phyloP scores from a whole-genome alignment of 2,329 filamentous ascomycete genomes.

The Paraphaeosphaeria sporulosa region DNA sequence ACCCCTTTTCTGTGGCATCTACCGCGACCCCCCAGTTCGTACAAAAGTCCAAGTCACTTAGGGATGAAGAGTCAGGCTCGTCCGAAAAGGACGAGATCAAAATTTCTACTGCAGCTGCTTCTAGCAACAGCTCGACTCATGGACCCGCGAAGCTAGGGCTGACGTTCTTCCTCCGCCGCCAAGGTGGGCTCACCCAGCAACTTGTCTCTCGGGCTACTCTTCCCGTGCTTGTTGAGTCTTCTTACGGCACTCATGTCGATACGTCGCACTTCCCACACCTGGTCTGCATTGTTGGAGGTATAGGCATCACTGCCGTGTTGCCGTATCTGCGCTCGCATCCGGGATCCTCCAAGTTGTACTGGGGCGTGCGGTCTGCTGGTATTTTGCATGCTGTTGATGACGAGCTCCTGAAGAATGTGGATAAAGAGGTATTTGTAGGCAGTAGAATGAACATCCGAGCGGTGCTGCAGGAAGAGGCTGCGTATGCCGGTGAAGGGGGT shows the following conservation, averaged over 20 bases:
- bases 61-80: slow-evolving; percentile 5
- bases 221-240: slow-evolving; percentile 16
- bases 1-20: slow-evolving; percentile 56
- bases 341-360: slow-evolving; percentile 17
- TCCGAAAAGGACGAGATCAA: neutral
- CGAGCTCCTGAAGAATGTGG: slow-evolving; percentile 8
- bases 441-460: slow-evolving; percentile 11
- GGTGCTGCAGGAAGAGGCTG: slow-evolving; percentile 15
- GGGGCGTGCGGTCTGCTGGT: slow-evolving; percentile 15
- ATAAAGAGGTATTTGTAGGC: slow-evolving; percentile 16
- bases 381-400: slow-evolving; percentile 13
- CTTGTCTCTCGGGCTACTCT: slow-evolving; percentile 4
- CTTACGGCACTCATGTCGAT: slow-evolving; percentile 9
- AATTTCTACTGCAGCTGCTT: neutral
- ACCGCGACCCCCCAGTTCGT: neutral
- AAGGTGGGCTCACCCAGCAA: slow-evolving; percentile 14
- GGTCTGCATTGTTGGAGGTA: slow-evolving; percentile 14
- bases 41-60: neutral
- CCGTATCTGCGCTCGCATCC: slow-evolving; percentile 17
- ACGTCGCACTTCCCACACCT: slow-evolving; percentile 11
- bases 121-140: slow-evolving; percentile 5
- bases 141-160: slow-evolving; percentile 4
- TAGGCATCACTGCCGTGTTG: slow-evolving; percentile 21
- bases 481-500: slow-evolving; percentile 2
- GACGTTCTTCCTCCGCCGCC: slow-evolving; percentile 18